Conservation (phyloP, 805 yeast genomes). For the Yarrowia sp. region DNA sequence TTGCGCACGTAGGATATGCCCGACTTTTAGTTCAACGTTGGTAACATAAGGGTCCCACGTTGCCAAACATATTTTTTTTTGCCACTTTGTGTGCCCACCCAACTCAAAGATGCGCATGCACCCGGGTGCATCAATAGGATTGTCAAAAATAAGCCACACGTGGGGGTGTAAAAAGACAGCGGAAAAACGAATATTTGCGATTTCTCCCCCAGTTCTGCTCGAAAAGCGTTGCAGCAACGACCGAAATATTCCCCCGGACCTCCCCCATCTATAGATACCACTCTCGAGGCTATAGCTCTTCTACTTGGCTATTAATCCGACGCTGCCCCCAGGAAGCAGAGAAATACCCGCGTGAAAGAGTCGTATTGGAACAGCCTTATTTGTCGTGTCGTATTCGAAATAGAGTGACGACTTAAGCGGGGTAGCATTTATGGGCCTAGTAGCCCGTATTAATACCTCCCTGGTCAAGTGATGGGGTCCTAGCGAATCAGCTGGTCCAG, state of each 20-base stretch:
- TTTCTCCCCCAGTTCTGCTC: not conserved
- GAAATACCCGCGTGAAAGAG: not conserved
- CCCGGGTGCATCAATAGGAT: constrained; percentile 11
- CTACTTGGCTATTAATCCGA: not conserved
- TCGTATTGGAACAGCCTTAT: constrained; percentile 2
- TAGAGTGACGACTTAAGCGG: constrained; percentile 10
- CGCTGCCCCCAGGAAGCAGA: not conserved
- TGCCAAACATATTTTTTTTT: no score
- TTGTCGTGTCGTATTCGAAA: not conserved
- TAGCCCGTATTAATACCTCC: no score
- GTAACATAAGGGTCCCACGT: not conserved
- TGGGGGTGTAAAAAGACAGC: not conserved
- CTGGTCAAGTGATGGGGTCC: no score
- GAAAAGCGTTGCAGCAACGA: not conserved
- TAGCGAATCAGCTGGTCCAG: no score
- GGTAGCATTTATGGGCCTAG: not conserved
- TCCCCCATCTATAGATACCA: not conserved
- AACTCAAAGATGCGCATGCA: constrained; percentile 14
- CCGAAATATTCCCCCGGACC: no score
- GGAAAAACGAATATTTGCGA: not conserved
- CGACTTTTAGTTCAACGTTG: constrained; percentile 8
- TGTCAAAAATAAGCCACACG: constrained; percentile 18
- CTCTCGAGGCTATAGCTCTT: not conserved
- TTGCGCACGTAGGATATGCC: not conserved
- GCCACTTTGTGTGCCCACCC: constrained; percentile 4